Evolutionary conservation across 768 basidiomycete genomes (phyloP).

Genomic region (Suillus weaverae): DNA sequence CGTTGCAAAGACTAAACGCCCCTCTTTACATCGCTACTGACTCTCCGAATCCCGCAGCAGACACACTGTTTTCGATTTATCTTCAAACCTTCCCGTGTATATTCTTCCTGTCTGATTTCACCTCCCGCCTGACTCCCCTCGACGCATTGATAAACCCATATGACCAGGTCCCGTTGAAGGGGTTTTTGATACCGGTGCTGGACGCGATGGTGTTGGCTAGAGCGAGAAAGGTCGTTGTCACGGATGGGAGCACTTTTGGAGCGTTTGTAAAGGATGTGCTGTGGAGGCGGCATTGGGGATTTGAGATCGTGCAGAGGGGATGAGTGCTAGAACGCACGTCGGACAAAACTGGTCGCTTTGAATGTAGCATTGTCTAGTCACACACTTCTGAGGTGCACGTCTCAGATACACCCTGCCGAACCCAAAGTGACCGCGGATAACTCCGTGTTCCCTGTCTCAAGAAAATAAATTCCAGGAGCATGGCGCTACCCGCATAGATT

Average conservation of each 20-base stretch:
- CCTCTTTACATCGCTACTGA: slow-evolving; percentile 73
- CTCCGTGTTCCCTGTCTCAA: background rate
- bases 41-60: slow-evolving; percentile 36
- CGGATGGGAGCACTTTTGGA: slow-evolving; percentile 76
- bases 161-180: slow-evolving; percentile 49
- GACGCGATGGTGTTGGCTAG: slow-evolving; percentile 70
- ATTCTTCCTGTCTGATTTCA: slow-evolving; percentile 47
- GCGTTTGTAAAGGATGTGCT: slow-evolving; percentile 65
- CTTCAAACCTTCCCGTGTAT: slow-evolving; percentile 59
- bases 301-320: slow-evolving; percentile 51
- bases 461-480: too few relatives aligned
- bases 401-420: background rate
- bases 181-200: slow-evolving; percentile 59
- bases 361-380: background rate
- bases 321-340: slow-evolving; percentile 13
- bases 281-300: slow-evolving; percentile 59
- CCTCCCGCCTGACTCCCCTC: slow-evolving; percentile 29
- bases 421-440: background rate
- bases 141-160: slow-evolving; percentile 40
- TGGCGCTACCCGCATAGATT: too few relatives aligned
- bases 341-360: background rate
- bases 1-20: slow-evolving; percentile 46
- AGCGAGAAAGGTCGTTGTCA: slow-evolving; percentile 62
- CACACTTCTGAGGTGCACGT: background rate
- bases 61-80: slow-evolving; percentile 47